Base-by-base conservation (phyloP, 1,284 basidiomycete species). In the Bondarzewia mesenterica region DNA sequence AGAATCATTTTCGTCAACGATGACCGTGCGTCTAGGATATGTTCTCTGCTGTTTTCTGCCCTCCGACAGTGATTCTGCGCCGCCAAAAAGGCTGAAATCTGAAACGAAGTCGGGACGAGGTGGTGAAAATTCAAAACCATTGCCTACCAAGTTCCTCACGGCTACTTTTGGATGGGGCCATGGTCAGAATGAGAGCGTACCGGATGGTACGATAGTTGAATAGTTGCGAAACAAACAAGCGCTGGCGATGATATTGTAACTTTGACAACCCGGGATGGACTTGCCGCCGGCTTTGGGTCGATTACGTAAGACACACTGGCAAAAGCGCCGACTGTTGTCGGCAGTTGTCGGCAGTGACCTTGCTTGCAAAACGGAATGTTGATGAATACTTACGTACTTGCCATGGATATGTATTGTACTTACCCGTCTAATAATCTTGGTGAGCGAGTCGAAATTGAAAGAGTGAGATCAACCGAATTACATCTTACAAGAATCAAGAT, bases 11-110 rank as follows among this genome's bases (percentile, higher is more conserved):
- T 70, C 66, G 47, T 58, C 65, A 26, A 66, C 59, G 27, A 78
- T 67, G 21, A 69, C 70, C 0, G 82, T 84, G 47, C 85, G 74
- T 50, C 83, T 72, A 4, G 80, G 74, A 23, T 80, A 66, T 47
- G 76, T 69, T 25, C 58, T 60, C 36, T 42, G 26, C 20, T 29
- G 15, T 2, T 39, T 16, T 67, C 47, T 71, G 46, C 78, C 78
- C 52, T 85, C 80, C 8, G 66, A 56, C 27, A 86, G 65, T 2
- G 83, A 81, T 56, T 90, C 87, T n/a, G 86, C 86, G 7, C 86
- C 87, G 41, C 86, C 87, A 56, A 77, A 85, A 52, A 83, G 74
- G 60, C 86, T 89, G 62, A 77, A 87, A 60, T 88, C 82, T 85
- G 47, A 2, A 18, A 22, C 8, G 6, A 25, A 21, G 45, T 16